Conservation (phyloP, 2,329 filamentous ascomycete species). For the Ceratocystis colombiana region DNA sequence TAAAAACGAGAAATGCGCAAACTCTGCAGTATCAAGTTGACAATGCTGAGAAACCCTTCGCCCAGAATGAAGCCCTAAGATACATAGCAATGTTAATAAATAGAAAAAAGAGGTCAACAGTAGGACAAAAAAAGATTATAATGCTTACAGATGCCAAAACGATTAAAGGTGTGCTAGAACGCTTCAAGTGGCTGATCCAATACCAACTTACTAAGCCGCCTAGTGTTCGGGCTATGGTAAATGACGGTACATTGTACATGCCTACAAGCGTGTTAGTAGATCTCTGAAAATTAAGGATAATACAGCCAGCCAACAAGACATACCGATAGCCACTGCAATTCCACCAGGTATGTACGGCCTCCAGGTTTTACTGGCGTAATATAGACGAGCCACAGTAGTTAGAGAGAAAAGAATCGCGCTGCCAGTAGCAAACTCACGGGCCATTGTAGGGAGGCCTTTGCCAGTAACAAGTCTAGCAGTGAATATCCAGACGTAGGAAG, state of each 20-base stretch:
- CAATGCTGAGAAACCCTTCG: conserved; percentile 83
- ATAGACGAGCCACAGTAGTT: conserved; percentile 61
- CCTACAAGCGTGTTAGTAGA: conserved; percentile 38
- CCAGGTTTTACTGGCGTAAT: conserved; percentile 50
- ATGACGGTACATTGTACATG: conserved; percentile 96
- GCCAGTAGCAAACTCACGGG: conserved; percentile 64
- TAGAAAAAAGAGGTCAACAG: background rate
- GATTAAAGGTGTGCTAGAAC: conserved; percentile 65
- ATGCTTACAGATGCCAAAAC: conserved; percentile 61
- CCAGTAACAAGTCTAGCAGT: conserved; percentile 89
- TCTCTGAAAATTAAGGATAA: background rate
- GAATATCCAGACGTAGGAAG: conserved; percentile 94
- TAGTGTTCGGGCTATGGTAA: conserved; percentile 77
- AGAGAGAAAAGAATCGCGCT: conserved; percentile 64
- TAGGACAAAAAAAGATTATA: conserved; percentile 20
- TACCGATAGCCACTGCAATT: conserved; percentile 87
- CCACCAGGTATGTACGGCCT: conserved; percentile 73
- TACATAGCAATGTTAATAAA: conserved; percentile 12
- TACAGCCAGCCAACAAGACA: conserved; percentile 26
- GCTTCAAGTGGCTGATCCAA: conserved; percentile 51
- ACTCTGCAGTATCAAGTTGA: conserved; percentile 76
- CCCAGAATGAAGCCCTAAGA: conserved; percentile 73
- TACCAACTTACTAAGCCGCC: conserved; percentile 68
- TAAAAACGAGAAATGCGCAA: conserved; percentile 63
- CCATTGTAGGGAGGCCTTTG: conserved; percentile 74